Base-by-base conservation (phyloP, 2,329 filamentous ascomycete species). In the Colletotrichum caudatum region DNA sequence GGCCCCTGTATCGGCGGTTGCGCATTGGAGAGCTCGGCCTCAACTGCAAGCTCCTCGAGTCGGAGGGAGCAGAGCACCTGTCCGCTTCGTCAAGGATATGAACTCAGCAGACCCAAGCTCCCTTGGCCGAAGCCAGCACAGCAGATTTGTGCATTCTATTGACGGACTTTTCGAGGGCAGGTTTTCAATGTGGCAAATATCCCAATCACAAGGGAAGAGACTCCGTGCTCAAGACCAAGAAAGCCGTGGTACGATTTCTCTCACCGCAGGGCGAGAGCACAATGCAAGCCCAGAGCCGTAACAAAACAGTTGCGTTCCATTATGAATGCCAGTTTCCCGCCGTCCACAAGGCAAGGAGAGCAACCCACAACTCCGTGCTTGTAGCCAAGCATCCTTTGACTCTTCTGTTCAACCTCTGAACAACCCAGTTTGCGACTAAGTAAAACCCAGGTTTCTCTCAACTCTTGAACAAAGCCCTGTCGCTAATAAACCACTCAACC, bases 121-220 rank as follows among this genome's bases (percentile, higher is more conserved):
- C 18, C 39, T 4, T 14, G 1, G 5, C 6, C 35, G 9, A 41
- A 5, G 14, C 14, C 39, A 41, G 39, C 14, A 16, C 14, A 5
- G 5, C 11, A 41, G 14, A 41, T 16, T 6, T 6, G 3, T 48
- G 44, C 18, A 4, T 11, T 23, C 8, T 12, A n/a, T 48, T 48
- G 44, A n/a, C 8, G 23, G 20, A 12, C 7, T n/a, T 11, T 4
- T 7, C 4, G 1, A 48, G 8, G 5, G 44, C 44, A 23, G 6
- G n/a, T 14, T n/a, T 23, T 11, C n/a, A 5, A 0, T 12, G 6
- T 14, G n/a, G n/a, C n/a, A 26, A 6, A 3, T 11, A 3, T 8
- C 12, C 26, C 23, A 26, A 16, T 2, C 11, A 26, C n/a, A 50
- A 26, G n/a, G 11, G 3, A n/a, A 46, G 11, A 20, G 41, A 2